Base-by-base conservation (phyloP, 2,329 filamentous ascomycete species). In the Thielaviopsis euricoi region DNA sequence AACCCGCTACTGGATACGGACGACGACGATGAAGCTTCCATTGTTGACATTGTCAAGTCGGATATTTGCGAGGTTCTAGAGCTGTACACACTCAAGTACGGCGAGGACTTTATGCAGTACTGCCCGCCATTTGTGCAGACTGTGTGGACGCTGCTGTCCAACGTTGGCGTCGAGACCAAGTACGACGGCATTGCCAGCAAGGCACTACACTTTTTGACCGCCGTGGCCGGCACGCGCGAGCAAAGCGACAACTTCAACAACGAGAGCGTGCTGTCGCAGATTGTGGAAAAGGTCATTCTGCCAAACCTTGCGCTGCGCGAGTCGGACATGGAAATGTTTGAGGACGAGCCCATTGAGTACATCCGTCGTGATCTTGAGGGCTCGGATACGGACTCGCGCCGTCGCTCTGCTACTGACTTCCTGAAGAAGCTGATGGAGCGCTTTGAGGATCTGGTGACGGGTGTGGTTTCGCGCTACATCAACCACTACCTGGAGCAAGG, bases 281-380 rank as follows among this genome's bases (percentile, higher is more conserved):
- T 98, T 56, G 87, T 96, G 10, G 89, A 97, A 69, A 95, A 95
- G 72, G 93, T 97, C 60, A 87, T 98, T 58, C 73, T 98, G 62
- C 91, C 93, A 10, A 98, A 98, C 66, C 82, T 98, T 60, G 86
- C 86, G 17, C 74, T 98, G 61, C 83, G 94, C 63, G 93, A 96
- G 66, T 93, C 90, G 0, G 94, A 98, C 63, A 80, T 95, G 57
- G 93, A 98, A 69, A 79, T 95, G 63, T 97, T 98, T 65, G 93
- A 98, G 68, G 94, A 98, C 67, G 94, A 98, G 73, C 93, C 93
- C 0, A 98, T 98, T 63, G 93, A 98, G 70, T 98, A 95, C 68
- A 98, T 98, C 66, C 81, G 93, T 62, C 81, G 89, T 65, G 93
- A 98, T 70, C 76, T 98, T 53, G 93, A 98, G 69, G 93, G 93